These are phyloP conservation scores for Aspergillus oerlinghausenensis DNA, from an alignment of 2,329 filamentous ascomycete species.

Conservation along the genomic window DNA sequence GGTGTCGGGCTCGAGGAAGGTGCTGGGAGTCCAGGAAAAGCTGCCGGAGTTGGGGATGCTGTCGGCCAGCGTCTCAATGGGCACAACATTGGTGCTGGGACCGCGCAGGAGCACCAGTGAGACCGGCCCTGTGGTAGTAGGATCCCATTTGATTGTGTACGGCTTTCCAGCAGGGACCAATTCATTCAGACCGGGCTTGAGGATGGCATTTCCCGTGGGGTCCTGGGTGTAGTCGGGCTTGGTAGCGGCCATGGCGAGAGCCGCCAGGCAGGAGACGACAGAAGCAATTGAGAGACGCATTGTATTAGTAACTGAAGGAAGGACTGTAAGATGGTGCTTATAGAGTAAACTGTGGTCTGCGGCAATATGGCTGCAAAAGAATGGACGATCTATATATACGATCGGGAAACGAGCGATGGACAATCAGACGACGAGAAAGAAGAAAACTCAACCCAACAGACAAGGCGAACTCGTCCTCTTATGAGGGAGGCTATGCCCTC, in stretches of 20 bases:
- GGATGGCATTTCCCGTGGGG: constrained; percentile 53
- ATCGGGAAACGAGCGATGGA: background rate
- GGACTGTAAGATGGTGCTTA: background rate
- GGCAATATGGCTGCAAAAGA: background rate
- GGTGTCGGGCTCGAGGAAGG: constrained; percentile 44
- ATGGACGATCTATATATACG: background rate
- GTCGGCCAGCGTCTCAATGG: constrained; percentile 50
- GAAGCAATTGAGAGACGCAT: constrained; percentile 38
- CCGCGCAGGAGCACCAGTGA: constrained; percentile 58
- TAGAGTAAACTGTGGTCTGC: too few relatives aligned
- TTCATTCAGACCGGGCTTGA: constrained; percentile 47
- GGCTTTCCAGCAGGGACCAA: constrained; percentile 51
- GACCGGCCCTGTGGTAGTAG: constrained; percentile 38
- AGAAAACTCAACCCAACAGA: background rate
- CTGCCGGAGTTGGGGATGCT: constrained; percentile 52
- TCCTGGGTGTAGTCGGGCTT: constrained; percentile 30
- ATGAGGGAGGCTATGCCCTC: background rate
- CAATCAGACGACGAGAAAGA: background rate
- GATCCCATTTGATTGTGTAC: constrained; percentile 57
- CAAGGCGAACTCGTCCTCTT: background rate
- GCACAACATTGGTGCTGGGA: constrained; percentile 51
- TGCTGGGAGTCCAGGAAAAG: constrained; percentile 52
- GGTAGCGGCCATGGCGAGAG: constrained; percentile 35
- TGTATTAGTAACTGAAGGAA: constrained; percentile 7
- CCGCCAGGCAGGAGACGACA: constrained; percentile 33